These are phyloP conservation scores for Leptomonas seymouri DNA, from an alignment of 208 protist species.

Conservation along the genomic window DNA sequence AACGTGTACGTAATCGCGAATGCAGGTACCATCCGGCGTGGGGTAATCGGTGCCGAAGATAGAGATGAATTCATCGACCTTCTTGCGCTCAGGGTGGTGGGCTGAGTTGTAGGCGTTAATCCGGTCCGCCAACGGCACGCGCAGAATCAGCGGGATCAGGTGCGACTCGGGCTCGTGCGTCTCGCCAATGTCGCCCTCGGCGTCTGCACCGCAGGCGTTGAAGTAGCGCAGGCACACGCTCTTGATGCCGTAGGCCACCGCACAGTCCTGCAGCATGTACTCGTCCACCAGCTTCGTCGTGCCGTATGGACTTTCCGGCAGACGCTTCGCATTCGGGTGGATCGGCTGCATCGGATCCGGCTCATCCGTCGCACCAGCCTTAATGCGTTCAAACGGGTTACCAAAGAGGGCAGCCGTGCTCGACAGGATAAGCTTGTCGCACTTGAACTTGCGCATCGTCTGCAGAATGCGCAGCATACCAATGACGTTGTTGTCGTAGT, in stretches of 20 bases:
- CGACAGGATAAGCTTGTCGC: conserved; percentile 96
- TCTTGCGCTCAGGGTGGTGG: conserved; percentile 40
- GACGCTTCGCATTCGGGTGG: conserved; percentile 51
- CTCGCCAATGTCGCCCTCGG: conserved; percentile 96
- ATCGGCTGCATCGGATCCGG: conserved; percentile 63
- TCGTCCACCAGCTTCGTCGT: conserved; percentile 93
- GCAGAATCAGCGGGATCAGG: conserved; percentile 97
- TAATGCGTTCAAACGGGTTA: conserved; percentile 36
- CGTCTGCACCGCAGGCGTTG: conserved; percentile 97
- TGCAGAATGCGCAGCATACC: conserved; percentile 93
- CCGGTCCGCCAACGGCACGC: conserved; percentile 88
- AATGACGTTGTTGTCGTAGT: conserved; percentile 98
- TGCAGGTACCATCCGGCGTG: conserved; percentile 95
- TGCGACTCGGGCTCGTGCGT: conserved; percentile 97
- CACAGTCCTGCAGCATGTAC: conserved; percentile 92
- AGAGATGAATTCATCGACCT: conserved; percentile 52
- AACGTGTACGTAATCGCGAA: conserved; percentile 99
- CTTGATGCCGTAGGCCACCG: conserved; percentile 70
- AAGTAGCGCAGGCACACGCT: conserved; percentile 98
- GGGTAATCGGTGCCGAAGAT: conserved; percentile 95
- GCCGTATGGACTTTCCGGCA: conserved; percentile 94
- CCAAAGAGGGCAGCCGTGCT: conserved; percentile 97
- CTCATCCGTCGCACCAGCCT: conserved; percentile 22
- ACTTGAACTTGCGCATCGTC: conserved; percentile 90
- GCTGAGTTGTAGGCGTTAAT: conserved; percentile 61